Evolutionary conservation across 2,329 filamentous ascomycete genomes (phyloP).

Genomic region (Falciphora oryzae): DNA sequence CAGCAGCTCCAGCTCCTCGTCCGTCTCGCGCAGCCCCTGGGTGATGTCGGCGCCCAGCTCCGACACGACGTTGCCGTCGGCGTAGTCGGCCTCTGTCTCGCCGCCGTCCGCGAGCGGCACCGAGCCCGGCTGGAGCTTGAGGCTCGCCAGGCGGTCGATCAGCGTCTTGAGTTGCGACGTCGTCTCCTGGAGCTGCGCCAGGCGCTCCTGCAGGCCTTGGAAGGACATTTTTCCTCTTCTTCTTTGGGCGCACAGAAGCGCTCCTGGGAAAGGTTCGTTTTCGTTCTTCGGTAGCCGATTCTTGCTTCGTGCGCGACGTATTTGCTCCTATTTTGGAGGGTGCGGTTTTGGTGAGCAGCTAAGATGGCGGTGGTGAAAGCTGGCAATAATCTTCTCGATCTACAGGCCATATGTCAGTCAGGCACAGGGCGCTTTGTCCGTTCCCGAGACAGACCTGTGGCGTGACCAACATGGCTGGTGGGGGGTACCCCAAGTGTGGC

Average conservation of each 20-base stretch:
- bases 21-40: conserved; percentile 66
- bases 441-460: not conserved
- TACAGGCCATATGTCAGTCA: not conserved
- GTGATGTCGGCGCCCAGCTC: conserved; percentile 80
- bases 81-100: conserved; percentile 41
- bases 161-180: conserved; percentile 52
- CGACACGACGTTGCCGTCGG: conserved; percentile 50
- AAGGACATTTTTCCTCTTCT: conserved; percentile 39
- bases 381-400: not conserved
- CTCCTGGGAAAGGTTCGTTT: not conserved
- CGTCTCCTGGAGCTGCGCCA: conserved; percentile 55
- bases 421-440: no score
- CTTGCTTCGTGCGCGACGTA: not conserved
- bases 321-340: not conserved
- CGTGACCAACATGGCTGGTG: not conserved
- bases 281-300: no score
- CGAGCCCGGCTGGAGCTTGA: conserved; percentile 54
- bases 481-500: not conserved
- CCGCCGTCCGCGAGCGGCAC: conserved; percentile 36
- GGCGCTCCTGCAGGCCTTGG: conserved; percentile 56
- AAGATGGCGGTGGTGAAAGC: not conserved
- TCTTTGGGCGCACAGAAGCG: not conserved
- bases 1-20: conserved; percentile 79
- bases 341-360: not conserved
- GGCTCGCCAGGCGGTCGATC: conserved; percentile 52